Conservation (phyloP, 805 yeast species). For the Myxozyma neglecta region DNA sequence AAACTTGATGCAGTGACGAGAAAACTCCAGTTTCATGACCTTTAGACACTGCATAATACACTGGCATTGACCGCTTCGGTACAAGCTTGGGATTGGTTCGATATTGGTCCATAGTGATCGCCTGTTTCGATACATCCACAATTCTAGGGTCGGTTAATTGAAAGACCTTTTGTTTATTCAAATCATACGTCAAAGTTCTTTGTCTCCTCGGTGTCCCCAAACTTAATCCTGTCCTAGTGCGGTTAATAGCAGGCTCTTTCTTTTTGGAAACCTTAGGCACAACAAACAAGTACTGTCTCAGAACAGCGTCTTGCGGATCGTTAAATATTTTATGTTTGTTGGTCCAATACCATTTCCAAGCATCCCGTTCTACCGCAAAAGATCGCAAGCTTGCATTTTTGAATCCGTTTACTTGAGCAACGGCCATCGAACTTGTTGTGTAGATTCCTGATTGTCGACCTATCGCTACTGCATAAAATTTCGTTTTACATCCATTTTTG, state of each 20-base stretch:
- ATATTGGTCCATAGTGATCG: neutral
- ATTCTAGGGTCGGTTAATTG: neutral
- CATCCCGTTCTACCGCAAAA: neutral
- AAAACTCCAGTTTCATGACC: neutral
- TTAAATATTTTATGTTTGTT: neutral
- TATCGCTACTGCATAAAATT: neutral
- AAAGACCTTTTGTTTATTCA: neutral
- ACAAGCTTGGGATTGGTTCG: neutral
- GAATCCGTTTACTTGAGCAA: neutral
- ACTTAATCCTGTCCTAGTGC: neutral
- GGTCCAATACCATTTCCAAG: neutral
- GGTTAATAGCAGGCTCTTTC: neutral
- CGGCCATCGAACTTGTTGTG: neutral
- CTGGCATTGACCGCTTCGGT: neutral
- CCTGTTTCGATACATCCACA: neutral
- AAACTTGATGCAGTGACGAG: neutral
- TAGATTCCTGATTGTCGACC: neutral
- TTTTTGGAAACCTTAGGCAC: too few relatives aligned
- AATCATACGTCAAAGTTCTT: neutral
- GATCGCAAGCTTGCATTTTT: neutral
- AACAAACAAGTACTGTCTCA: neutral
- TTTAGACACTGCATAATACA: neutral
- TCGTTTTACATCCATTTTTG: neutral
- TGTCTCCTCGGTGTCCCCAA: neutral
- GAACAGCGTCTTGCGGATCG: neutral